These are phyloP conservation scores for Melanopsichium pennsylvanicum DNA, from an alignment of 1,284 basidiomycete genomes.

Conservation along the genomic window DNA sequence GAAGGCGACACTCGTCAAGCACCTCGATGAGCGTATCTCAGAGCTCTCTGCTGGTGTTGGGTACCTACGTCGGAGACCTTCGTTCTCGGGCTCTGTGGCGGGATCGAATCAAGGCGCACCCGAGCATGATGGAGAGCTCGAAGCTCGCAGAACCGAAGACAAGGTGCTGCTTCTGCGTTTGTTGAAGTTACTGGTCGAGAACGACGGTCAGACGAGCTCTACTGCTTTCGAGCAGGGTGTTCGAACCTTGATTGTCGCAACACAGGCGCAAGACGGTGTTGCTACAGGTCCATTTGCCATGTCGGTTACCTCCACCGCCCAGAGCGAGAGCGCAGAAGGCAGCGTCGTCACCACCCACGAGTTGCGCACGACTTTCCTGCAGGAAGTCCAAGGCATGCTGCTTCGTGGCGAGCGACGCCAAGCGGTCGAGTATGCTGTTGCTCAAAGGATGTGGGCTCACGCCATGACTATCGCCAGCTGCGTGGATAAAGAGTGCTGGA, in stretches of 20 bases:
- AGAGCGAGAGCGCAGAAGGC: constrained; percentile 7
- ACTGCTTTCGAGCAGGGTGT: constrained; percentile 45
- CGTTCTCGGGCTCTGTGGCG: constrained; percentile 20
- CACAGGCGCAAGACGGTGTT: constrained; percentile 10
- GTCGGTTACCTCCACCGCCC: constrained; percentile 14
- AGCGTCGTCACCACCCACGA: constrained; percentile 51
- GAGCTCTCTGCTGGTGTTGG: constrained; percentile 57
- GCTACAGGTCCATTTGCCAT: constrained; percentile 17
- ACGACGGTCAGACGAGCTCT: constrained; percentile 55
- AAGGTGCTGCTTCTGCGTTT: constrained; percentile 56
- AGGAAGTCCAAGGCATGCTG: constrained; percentile 57
- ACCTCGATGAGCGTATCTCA: constrained; percentile 54
- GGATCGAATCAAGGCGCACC: constrained; percentile 8
- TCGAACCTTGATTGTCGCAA: constrained; percentile 28
- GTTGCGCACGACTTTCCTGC: constrained; percentile 50
- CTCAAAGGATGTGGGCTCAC: constrained; percentile 91
- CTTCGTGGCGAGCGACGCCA: constrained; percentile 79
- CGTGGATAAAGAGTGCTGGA: constrained; percentile 91
- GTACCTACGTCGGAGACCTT: constrained; percentile 53
- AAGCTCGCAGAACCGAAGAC: constrained; percentile 57
- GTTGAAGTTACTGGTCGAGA: constrained; percentile 56
- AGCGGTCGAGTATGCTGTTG: constrained; percentile 86
- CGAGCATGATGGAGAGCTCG: constrained; percentile 32
- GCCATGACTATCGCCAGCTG: constrained; percentile 93
- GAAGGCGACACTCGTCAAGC: constrained; percentile 54